Percentiles rank a stretch among this genome's conserved stretches.
Evolutionary conservation across 2,329 filamentous ascomycete genomes (phyloP).

Genomic region (Elsinoe necatrix): DNA sequence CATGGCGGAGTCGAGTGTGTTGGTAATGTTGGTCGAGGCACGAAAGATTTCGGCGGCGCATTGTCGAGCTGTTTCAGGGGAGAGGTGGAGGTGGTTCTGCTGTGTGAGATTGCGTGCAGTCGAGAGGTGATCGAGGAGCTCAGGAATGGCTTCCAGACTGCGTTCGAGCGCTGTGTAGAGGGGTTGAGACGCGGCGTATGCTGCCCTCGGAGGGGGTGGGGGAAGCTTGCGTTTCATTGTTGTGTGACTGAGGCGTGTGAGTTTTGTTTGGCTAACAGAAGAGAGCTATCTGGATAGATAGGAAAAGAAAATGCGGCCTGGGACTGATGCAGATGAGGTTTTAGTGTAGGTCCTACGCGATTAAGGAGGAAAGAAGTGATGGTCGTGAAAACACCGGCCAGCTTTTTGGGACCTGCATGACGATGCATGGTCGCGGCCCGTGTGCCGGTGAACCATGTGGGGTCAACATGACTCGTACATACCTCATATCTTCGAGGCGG

Average conservation of each 20-base stretch:
- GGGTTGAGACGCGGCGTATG: conserved; percentile 10
- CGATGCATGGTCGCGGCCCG: conserved; percentile 6
- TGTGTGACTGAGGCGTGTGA: too few species aligned
- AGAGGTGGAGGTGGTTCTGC: neutral
- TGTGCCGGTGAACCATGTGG: neutral
- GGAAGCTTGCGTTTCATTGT: conserved; percentile 14
- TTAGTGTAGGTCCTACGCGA: neutral
- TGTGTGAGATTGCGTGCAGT: neutral
- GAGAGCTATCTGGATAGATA: too few species aligned
- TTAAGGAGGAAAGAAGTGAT: neutral
- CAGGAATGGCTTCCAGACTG: neutral
- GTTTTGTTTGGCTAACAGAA: too few species aligned
- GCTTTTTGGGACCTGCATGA: neutral
- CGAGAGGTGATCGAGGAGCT: neutral
- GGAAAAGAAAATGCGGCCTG: too few species aligned
- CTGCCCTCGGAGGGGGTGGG: conserved; percentile 4
- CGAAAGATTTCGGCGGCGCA: neutral
- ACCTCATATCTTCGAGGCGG: neutral
- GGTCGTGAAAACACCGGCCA: conserved; percentile 4
- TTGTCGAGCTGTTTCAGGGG: neutral
- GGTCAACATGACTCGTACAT: neutral
- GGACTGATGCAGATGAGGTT: too few species aligned
- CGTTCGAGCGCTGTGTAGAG: conserved; percentile 10
- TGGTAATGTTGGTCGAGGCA: neutral
- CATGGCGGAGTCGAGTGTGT: neutral